Evolutionary conservation across 768 basidiomycete genomes (phyloP).

Genomic region (Suillus subalutaceus): DNA sequence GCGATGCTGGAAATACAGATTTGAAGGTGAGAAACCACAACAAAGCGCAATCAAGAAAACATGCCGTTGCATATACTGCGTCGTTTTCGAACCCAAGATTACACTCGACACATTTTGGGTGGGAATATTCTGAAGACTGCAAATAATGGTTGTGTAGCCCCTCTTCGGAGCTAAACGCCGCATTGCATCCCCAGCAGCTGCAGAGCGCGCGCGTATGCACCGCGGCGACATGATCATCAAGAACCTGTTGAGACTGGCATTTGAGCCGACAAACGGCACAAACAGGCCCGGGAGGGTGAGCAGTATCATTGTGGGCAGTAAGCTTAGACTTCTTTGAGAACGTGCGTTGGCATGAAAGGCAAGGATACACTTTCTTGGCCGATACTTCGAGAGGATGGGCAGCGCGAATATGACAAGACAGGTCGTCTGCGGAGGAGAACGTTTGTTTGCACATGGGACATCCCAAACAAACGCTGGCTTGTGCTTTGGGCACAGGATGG

Average conservation of each 20-base stretch:
- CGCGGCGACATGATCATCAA: conserved; percentile 33
- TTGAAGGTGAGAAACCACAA: background rate
- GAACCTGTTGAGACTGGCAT: conserved; percentile 25
- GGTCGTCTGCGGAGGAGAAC: background rate
- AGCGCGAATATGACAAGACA: background rate
- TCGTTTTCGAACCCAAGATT: conserved; percentile 38
- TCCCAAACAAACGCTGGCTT: background rate
- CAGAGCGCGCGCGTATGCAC: conserved; percentile 30
- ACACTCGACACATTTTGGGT: conserved; percentile 41
- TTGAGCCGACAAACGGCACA: conserved; percentile 29
- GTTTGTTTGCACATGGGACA: conserved; percentile 1
- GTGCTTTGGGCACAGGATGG: background rate
- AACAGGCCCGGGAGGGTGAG: conserved; percentile 24
- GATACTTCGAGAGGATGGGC: background rate
- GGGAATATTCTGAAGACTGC: conserved; percentile 35
- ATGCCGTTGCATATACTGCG: conserved; percentile 31
- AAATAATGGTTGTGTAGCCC: conserved; percentile 43
- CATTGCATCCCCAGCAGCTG: conserved; percentile 23
- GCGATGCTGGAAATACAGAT: conserved; percentile 4
- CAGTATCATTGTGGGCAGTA: conserved; percentile 26
- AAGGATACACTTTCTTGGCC: conserved; percentile 4
- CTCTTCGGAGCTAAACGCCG: conserved; percentile 34
- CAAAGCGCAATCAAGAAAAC: conserved; percentile 8
- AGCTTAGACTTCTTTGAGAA: conserved; percentile 26
- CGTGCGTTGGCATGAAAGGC: conserved; percentile 22